phyloP scores from a whole-genome alignment of 2,329 filamentous ascomycete species.

The Colletotrichum truncatum region DNA sequence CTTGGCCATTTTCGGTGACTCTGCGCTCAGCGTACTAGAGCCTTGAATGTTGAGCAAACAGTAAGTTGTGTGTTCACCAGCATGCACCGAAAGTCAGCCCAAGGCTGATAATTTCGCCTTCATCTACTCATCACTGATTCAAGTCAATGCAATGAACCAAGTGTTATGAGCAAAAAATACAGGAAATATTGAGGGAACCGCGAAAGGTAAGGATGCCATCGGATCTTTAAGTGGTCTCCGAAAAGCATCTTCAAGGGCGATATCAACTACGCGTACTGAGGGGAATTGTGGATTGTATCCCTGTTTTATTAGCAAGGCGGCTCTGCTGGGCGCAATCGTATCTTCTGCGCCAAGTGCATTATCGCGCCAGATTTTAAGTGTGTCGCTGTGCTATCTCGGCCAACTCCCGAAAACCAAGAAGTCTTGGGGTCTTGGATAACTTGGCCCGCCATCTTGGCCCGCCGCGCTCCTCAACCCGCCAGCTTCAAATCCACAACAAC shows the following conservation, averaged over 20 bases:
- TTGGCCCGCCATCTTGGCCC: slow-evolving; percentile 12
- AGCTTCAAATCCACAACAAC: neutral
- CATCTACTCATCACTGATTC: too few relatives aligned
- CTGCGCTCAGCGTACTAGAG: too few relatives aligned
- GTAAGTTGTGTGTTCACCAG: too few relatives aligned
- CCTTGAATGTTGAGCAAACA: too few relatives aligned
- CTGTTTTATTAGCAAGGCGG: neutral
- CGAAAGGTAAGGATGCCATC: neutral
- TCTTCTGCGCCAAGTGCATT: slow-evolving; percentile 5
- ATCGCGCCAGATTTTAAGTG: neutral
- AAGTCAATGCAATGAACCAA: too few relatives aligned
- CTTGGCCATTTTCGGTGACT: too few relatives aligned
- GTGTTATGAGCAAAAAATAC: too few relatives aligned
- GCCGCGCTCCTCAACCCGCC: neutral
- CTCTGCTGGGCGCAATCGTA: slow-evolving; percentile 18
- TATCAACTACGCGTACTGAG: neutral
- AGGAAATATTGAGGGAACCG: too few relatives aligned
- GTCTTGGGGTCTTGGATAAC: slow-evolving; percentile 12
- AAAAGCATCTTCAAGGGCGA: neutral
- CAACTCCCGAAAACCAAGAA: slow-evolving; percentile 18
- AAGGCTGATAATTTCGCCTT: too few relatives aligned
- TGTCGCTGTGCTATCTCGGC: neutral
- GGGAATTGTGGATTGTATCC: neutral
- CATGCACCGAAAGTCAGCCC: too few relatives aligned
- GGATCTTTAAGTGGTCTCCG: slow-evolving; percentile 11